Evolutionary conservation across 768 basidiomycete genomes (phyloP).

Genomic region (Dacryopinax spathularia): DNA sequence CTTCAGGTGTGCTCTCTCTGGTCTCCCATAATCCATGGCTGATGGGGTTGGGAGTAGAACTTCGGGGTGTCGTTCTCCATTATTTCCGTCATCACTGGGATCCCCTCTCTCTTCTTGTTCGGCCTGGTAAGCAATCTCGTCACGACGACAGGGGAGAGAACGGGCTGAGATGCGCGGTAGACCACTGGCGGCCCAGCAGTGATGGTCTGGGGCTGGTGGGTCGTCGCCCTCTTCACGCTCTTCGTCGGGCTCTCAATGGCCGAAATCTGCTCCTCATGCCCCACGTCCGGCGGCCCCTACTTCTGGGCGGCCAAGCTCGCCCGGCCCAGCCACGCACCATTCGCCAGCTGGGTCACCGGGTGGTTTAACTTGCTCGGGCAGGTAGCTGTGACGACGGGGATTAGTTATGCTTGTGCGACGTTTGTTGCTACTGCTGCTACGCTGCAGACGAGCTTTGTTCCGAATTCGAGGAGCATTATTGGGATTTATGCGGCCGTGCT

Average conservation of each 20-base stretch:
- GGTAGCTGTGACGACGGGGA: conserved; percentile 64
- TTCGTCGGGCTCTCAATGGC: conserved; percentile 63
- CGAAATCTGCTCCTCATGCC: conserved; percentile 25
- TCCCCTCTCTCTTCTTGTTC: conserved; percentile 53
- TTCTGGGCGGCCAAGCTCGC: conserved; percentile 73
- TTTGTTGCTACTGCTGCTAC: conserved; percentile 54
- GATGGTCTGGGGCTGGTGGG: conserved; percentile 64
- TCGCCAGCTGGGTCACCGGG: conserved; percentile 63
- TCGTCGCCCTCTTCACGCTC: conserved; percentile 56
- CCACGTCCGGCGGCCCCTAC: conserved; percentile 57
- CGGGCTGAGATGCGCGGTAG: conserved; percentile 22
- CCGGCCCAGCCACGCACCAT: conserved; percentile 36
- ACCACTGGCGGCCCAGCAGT: conserved; percentile 62
- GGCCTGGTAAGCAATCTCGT: conserved; percentile 40
- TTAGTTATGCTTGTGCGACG: conserved; percentile 52
- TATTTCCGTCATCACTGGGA: conserved; percentile 60
- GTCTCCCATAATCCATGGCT: not conserved
- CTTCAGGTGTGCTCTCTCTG: not conserved
- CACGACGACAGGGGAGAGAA: not conserved
- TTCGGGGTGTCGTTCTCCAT: conserved; percentile 46
- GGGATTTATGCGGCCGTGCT: conserved; percentile 59
- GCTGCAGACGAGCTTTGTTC: conserved; percentile 43
- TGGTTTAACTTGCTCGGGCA: conserved; percentile 67
- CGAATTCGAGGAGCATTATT: conserved; percentile 45
- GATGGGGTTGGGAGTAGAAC: conserved; percentile 6